Conservation (phyloP, 2,329 filamentous ascomycete genomes). For the Delphinella strobiligena region DNA sequence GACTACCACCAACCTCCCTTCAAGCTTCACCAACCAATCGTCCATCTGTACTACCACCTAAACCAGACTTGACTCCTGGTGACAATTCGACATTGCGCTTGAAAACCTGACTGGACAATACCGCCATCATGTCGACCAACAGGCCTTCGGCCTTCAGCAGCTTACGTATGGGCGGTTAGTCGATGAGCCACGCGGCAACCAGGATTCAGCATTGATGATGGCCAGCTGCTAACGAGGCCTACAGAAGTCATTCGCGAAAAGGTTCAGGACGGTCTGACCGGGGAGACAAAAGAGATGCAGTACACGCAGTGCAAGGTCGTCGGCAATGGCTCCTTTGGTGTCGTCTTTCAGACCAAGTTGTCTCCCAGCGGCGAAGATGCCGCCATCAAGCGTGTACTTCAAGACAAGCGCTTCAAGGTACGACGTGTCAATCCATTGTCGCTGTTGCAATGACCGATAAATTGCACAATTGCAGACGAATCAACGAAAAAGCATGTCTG, state of each 20-base stretch:
- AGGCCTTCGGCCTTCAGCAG: conserved; percentile 78
- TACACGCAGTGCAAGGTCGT: conserved; percentile 99
- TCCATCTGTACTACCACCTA: background rate
- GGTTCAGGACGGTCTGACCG: conserved; percentile 94
- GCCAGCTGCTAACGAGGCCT: background rate
- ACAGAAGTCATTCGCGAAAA: conserved; percentile 96
- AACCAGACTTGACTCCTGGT: background rate
- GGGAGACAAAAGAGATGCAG: conserved; percentile 90
- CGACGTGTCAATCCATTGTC: background rate
- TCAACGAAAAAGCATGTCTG: conserved; percentile 17
- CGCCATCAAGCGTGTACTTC: conserved; percentile 95
- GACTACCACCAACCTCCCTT: background rate
- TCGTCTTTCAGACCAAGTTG: conserved; percentile 98
- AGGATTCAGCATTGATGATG: conserved; percentile 1
- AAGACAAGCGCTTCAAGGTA: conserved; percentile 99
- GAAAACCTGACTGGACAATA: conserved; percentile 10
- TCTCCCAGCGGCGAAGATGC: conserved; percentile 97
- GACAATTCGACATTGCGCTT: conserved; percentile 11
- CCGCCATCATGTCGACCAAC: conserved; percentile 67
- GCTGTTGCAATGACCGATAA: too few species aligned
- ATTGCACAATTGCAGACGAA: too few species aligned
- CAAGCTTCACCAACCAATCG: background rate
- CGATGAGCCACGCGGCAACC: background rate
- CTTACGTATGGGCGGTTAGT: conserved; percentile 95
- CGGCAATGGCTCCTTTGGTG: conserved; percentile 95